Evolutionary conservation across 1,139 yeast genomes (phyloP).

Genomic region (Kodamaea plutei): DNA sequence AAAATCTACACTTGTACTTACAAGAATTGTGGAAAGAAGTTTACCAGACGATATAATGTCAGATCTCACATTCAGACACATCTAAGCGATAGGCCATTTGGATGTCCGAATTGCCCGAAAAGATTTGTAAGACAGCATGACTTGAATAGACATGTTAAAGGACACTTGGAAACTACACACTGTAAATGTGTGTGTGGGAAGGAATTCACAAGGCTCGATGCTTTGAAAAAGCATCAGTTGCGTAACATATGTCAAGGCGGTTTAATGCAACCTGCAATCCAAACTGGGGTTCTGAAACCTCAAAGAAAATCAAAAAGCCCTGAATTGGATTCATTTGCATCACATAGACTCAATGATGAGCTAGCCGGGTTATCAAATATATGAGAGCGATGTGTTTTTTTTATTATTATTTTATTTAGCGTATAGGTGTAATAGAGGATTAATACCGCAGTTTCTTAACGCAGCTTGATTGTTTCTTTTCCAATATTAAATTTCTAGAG

Average conservation of each 20-base stretch:
- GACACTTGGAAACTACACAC: conserved; percentile 74
- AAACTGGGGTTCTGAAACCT: conserved; percentile 28
- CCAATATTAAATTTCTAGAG: too few relatives aligned
- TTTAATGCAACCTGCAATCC: conserved; percentile 22
- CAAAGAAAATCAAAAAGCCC: conserved; percentile 16
- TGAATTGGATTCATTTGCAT: conserved; percentile 18
- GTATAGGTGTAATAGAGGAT: too few relatives aligned
- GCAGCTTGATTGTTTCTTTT: too few relatives aligned
- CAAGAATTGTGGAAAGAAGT: conserved; percentile 76
- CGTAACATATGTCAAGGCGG: conserved; percentile 80
- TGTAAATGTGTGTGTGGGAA: conserved; percentile 86
- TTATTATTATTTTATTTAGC: too few relatives aligned
- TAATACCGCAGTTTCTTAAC: too few relatives aligned
- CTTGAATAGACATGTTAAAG: conserved; percentile 82
- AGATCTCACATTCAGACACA: conserved; percentile 97
- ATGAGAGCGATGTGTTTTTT: not conserved
- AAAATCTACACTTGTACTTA: conserved; percentile 69
- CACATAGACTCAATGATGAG: conserved; percentile 19
- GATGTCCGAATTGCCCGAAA: conserved; percentile 58
- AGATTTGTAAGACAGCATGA: conserved; percentile 90
- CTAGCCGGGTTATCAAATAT: conserved; percentile 8
- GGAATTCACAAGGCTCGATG: conserved; percentile 85
- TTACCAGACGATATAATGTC: conserved; percentile 88
- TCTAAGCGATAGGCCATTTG: conserved; percentile 85
- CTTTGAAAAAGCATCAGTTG: conserved; percentile 74